Base-by-base conservation (phyloP, 2,329 filamentous ascomycete species). In the Epichloe typhina region DNA sequence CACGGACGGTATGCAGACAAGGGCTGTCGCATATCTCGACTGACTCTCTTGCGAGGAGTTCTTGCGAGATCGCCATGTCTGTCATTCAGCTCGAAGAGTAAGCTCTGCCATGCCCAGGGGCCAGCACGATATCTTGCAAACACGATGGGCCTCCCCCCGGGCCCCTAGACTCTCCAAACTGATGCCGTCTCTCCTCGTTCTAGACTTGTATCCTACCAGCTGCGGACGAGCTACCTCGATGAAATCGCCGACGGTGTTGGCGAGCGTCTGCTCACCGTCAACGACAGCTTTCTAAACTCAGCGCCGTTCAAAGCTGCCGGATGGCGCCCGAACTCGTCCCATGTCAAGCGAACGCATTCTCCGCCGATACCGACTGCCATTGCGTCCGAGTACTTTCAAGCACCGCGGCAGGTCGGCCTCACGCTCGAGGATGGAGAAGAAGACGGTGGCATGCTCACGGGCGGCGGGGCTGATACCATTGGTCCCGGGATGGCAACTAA, bases 281-380 rank as follows among this genome's bases (percentile, higher is more conserved):
- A 91, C 66, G 82, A 88, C 61, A 76, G 76, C 56, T 84, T 90
- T 61, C 73, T 93, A 55, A 90, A 88, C 63, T 86, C 86, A 31
- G 80, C 83, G 2, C 82, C 86, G 33, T 93, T 91, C 72, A 88
- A 88, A 67, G 82, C 85, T 47, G 85, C 86, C 54, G 88, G 87
- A 56, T 93, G 87, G 87, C 78, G 80, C 42, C 72, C 83, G 46
- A 86, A 86, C 61, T 79, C 83, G 9, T 77, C 83, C 17, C 82
- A 88, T 56, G 81, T 86, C 64, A 90, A 90, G 67, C 82, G 87
- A 59, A 90, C 85, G 45, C 86, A 94, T 66, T 93, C 87, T 3
- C 88, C 87, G 19, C 86, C 87, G 1, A 94, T 94, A 51, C 87
- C 87, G 9, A 90, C 87, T 4, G 86, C 84, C 13, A 79, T 89